Evolutionary conservation across 306 rosid species (phyloP).

Genomic region (Prunus persica): DNA sequence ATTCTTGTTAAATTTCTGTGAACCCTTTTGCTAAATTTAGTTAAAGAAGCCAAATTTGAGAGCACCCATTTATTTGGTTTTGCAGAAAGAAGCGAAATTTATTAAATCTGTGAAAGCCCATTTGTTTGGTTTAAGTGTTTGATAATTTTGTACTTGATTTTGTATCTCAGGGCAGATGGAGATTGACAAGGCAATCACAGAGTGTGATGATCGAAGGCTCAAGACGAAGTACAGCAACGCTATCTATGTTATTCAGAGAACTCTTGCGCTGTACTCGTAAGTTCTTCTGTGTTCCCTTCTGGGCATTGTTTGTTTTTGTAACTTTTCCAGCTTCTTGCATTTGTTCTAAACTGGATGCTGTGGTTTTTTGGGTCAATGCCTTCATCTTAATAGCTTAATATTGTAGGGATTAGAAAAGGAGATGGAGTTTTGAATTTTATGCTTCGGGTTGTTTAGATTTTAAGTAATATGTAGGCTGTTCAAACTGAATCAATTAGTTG

Average conservation of each 20-base stretch:
- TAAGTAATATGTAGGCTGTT: not conserved
- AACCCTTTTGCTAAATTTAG: constrained; percentile 26
- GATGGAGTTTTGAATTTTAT: not conserved
- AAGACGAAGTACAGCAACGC: constrained; percentile 87
- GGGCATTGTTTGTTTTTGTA: constrained; percentile 5
- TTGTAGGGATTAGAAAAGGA: constrained; percentile 1
- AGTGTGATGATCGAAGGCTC: constrained; percentile 80
- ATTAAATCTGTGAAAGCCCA: constrained; percentile 20
- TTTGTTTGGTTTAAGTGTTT: constrained; percentile 21
- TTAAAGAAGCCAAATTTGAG: not conserved
- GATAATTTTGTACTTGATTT: constrained; percentile 9
- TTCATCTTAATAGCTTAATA: not conserved
- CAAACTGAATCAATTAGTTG: not conserved
- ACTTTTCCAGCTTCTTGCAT: constrained; percentile 7
- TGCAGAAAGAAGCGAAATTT: not conserved
- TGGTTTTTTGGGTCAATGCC: constrained; percentile 14
- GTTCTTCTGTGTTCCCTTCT: constrained; percentile 31
- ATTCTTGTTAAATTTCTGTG: constrained; percentile 17
- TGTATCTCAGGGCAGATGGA: constrained; percentile 57
- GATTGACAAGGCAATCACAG: constrained; percentile 82
- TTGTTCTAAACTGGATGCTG: constrained; percentile 17
- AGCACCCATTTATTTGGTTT: constrained; percentile 35
- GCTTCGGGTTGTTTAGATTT: not conserved
- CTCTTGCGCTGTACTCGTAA: constrained; percentile 82
- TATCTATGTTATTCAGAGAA: constrained; percentile 82